Evolutionary conservation across 495 filamentous ascomycete genomes (phyloP).

Genomic region (Niebla homalea): DNA sequence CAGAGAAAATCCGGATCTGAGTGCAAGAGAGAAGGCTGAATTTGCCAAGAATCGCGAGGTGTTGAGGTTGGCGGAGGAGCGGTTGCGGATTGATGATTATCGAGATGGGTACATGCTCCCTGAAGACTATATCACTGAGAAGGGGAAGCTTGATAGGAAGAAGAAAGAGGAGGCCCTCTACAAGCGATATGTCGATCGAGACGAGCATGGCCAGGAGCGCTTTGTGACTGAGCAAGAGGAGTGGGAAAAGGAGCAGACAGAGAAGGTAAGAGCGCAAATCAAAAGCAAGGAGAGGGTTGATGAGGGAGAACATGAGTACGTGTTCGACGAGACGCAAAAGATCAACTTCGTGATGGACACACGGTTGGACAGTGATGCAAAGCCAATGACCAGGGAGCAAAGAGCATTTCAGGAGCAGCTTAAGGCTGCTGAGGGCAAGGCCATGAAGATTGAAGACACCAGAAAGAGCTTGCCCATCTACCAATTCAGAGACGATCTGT

Average conservation of each 20-base stretch:
- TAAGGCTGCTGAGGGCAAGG: constrained; percentile 76
- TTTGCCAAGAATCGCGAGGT: constrained; percentile 85
- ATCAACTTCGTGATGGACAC: constrained; percentile 78
- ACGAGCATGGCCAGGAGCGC: constrained; percentile 76
- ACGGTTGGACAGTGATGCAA: constrained; percentile 50
- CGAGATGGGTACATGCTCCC: constrained; percentile 89
- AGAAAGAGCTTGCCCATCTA: constrained; percentile 86
- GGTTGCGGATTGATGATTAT: constrained; percentile 78
- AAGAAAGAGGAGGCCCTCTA: constrained; percentile 85
- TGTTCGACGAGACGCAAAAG: constrained; percentile 79
- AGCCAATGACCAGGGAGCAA: constrained; percentile 65
- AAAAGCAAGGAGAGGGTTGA: constrained; percentile 59
- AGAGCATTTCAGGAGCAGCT: constrained; percentile 63
- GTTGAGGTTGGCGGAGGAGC: constrained; percentile 75
- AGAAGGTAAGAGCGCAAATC: constrained; percentile 83
- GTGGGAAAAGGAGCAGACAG: constrained; percentile 85
- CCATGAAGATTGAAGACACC: constrained; percentile 75
- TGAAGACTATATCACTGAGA: constrained; percentile 87
- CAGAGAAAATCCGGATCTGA: constrained; percentile 60
- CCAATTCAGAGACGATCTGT: constrained; percentile 58
- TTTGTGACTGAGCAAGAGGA: constrained; percentile 92
- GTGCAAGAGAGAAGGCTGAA: constrained; percentile 70
- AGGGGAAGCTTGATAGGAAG: constrained; percentile 78
- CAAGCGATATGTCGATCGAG: constrained; percentile 78
- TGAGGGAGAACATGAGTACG: constrained; percentile 83